A percentile compares a stretch with the other conserved stretches of the same genome.
phyloP scores from a whole-genome alignment of 768 basidiomycete species.

The Ramaria rubella region DNA sequence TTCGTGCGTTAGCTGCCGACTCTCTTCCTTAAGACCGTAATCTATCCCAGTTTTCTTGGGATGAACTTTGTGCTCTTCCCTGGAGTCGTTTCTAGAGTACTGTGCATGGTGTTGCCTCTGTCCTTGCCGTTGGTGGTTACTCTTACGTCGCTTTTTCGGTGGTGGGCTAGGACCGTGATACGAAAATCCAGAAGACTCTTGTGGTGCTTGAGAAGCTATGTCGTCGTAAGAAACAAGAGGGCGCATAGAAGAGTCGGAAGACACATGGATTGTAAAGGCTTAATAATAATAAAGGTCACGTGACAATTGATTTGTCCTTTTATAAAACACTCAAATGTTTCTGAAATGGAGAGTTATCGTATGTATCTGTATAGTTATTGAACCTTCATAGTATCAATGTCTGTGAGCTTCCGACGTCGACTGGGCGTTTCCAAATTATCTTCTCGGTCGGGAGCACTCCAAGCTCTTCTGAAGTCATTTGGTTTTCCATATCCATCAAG shows the following conservation, averaged over 20 bases:
- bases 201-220: conserved; percentile 39
- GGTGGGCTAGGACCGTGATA: conserved; percentile 29
- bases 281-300: not conserved
- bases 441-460: not conserved
- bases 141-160: conserved; percentile 52
- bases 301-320: not conserved
- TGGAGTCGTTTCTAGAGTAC: conserved; percentile 41
- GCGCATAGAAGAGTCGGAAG: conserved; percentile 25
- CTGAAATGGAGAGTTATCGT: no score
- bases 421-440: not conserved
- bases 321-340: no score
- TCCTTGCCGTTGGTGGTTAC: conserved; percentile 27
- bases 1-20: conserved; percentile 57
- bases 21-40: conserved; percentile 40
- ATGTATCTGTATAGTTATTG: not conserved
- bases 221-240: conserved; percentile 59
- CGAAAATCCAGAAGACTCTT: conserved; percentile 14
- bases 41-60: conserved; percentile 26
- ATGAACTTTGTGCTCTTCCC: conserved; percentile 21
- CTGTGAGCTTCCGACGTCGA: not conserved
- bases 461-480: not conserved
- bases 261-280: not conserved
- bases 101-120: conserved; percentile 23
- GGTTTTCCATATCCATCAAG: not conserved
- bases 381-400: not conserved